Evolutionary conservation across 805 yeast genomes (phyloP), one percentile per base, ranked within the genome.

Genomic region (Wickerhamiella hasegawae): DNA sequence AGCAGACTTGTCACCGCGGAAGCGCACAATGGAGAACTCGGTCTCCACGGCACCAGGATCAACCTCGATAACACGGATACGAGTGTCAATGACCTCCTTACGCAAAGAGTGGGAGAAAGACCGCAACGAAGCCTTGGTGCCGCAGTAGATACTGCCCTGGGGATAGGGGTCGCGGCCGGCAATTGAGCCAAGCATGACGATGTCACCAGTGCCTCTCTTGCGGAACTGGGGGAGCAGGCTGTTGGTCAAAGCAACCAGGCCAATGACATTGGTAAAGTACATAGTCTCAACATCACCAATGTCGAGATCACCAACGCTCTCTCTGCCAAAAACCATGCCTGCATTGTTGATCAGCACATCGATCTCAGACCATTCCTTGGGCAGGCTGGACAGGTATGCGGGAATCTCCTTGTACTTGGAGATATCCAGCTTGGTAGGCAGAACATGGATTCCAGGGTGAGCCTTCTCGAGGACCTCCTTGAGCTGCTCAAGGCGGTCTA

Each of bases 201-300:
- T 67, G 44, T 73, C 80, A 14, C 68, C 60, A 50, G 62, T 38
- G 71, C 78, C 73, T 47, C 77, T 74, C 38, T 65, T 63, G 52
- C 77, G 74, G 68, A 85, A 71, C 34, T 69, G 68, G 28, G 76
- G 76, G 31, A 87, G 58, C 18, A 84, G 66, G 4, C 76, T 73
- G 56, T 87, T 94, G 5, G 95, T 84, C 42, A 85, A 58, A 21
- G 77, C 71, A 40, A 85, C 79, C 55, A 85, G 63, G 3, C 94
- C 96, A 38, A 82, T 53, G 3, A 87, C 95, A 51, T 85, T 87
- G 40, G 95, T 83, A 48, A 76, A 66, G 57, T 81, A 75, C 83
- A 83, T 82, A 32, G 67, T 71, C 32, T 66, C 63, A 32, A 83
- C 69, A 50, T 84, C 94, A 4, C 59, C 58, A n/a, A 64, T 57